These are phyloP conservation scores for Diaporthe citri DNA, from an alignment of 2,329 filamentous ascomycete genomes.

Conservation along the genomic window DNA sequence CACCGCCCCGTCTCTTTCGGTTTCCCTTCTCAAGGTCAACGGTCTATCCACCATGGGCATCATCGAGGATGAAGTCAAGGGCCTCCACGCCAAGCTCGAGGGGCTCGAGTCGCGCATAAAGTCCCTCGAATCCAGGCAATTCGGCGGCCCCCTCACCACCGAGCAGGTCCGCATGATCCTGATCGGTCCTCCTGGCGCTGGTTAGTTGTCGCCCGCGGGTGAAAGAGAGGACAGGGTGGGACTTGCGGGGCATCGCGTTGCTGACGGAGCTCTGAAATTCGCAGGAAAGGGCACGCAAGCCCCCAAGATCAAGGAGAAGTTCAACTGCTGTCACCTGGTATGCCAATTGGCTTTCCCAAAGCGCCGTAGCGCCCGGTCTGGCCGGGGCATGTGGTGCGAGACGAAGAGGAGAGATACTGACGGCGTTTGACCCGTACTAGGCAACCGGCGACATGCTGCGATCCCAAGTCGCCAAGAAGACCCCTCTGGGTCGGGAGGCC, in stretches of 20 bases:
- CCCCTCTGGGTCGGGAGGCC: constrained; percentile 89
- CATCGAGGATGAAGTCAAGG: constrained; percentile 86
- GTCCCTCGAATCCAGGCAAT: constrained; percentile 82
- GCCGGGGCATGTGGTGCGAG: neutral
- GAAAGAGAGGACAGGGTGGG: neutral
- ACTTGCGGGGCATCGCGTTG: constrained; percentile 15
- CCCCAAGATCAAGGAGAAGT: constrained; percentile 98
- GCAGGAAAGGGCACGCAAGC: constrained; percentile 98
- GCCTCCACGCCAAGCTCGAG: constrained; percentile 85
- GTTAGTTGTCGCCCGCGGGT: constrained; percentile 59
- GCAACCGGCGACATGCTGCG: constrained; percentile 99
- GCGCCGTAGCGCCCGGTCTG: constrained; percentile 6
- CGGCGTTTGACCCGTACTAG: constrained; percentile 58
- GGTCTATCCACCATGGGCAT: constrained; percentile 76
- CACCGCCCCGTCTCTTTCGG: constrained; percentile 6
- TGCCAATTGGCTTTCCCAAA: constrained; percentile 50
- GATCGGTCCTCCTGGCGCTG: constrained; percentile 96
- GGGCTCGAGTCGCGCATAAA: constrained; percentile 89
- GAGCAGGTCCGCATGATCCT: constrained; percentile 93
- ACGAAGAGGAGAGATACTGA: neutral
- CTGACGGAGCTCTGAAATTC: constrained; percentile 42
- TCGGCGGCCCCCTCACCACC: constrained; percentile 64
- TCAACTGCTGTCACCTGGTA: constrained; percentile 96
- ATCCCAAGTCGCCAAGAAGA: constrained; percentile 98
- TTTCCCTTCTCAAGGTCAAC: neutral